Evolutionary conservation across 202 grass and related monocot genomes (phyloP).

Genomic region (Musa balbisiana): DNA sequence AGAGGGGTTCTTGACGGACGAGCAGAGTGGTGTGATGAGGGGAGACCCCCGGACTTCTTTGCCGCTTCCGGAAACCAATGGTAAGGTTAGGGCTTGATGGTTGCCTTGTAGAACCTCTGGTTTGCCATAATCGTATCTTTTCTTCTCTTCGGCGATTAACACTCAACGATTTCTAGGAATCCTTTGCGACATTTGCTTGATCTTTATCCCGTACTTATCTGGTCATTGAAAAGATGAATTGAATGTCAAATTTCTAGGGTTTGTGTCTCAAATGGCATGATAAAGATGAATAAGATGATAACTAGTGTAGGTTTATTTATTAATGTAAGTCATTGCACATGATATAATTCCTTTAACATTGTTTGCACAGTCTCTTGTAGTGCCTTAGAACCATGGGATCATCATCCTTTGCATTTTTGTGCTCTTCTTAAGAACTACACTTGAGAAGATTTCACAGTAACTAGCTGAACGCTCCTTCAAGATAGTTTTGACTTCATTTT

Average conservation of each 20-base stretch:
- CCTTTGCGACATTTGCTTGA: background rate
- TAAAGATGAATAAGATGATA: no score
- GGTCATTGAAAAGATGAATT: background rate
- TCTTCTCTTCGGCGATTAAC: background rate
- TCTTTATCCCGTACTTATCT: background rate
- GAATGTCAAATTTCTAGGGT: no score
- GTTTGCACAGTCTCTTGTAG: no score
- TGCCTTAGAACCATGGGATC: no score
- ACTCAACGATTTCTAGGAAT: background rate
- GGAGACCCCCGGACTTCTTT: slow-evolving; percentile 42
- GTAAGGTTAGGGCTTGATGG: slow-evolving; percentile 15
- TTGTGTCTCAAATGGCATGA: no score
- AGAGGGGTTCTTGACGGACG: slow-evolving; percentile 78
- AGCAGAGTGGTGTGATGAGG: slow-evolving; percentile 83
- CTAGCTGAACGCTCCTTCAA: no score
- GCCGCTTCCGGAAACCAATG: slow-evolving; percentile 53
- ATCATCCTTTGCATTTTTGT: background rate
- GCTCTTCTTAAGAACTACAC: background rate
- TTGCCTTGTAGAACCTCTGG: no score
- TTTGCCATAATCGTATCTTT: no score
- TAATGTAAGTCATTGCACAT: no score
- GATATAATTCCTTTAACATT: no score
- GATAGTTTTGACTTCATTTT: no score
- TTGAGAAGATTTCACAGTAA: background rate
- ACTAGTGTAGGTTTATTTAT: no score